Conservation (phyloP, 1,139 yeast species). For the Yamadazyma oceani region DNA sequence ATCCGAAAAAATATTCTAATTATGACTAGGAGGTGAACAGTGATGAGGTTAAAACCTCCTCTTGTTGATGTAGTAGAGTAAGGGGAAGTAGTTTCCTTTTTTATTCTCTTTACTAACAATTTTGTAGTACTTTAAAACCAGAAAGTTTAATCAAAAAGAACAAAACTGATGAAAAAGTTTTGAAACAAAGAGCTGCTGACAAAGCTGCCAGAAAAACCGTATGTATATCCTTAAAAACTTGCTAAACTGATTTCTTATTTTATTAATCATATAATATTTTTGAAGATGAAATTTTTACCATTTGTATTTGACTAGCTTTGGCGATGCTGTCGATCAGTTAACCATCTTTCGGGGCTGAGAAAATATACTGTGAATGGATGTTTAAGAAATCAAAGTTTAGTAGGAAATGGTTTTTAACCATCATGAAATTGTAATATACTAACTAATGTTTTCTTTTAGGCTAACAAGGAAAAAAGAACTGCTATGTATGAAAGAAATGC, state of each 20-base stretch:
- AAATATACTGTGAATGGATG: conserved; percentile 14
- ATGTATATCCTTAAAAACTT: conserved; percentile 61
- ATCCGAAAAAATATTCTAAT: conserved; percentile 14
- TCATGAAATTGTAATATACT: conserved; percentile 24
- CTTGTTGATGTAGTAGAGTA: too few relatives aligned
- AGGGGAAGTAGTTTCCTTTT: too few relatives aligned
- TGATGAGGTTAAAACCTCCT: too few relatives aligned
- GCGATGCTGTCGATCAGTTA: conserved; percentile 92
- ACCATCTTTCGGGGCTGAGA: conserved; percentile 99
- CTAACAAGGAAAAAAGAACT: conserved; percentile 89
- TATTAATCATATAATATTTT: conserved; percentile 22
- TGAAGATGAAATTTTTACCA: conserved; percentile 62
- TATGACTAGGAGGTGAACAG: conserved; percentile 6
- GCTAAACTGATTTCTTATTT: neutral
- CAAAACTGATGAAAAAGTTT: conserved; percentile 85
- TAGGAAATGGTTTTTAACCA: neutral
- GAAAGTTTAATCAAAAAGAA: conserved; percentile 96
- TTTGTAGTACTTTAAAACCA: conserved; percentile 59
- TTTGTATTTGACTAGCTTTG: conserved; percentile 73
- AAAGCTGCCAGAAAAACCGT: conserved; percentile 86
- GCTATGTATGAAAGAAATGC: conserved; percentile 97
- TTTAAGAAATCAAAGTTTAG: conserved; percentile 2
- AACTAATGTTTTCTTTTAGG: conserved; percentile 44
- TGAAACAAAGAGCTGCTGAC: conserved; percentile 86
- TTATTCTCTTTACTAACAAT: conserved; percentile 32